Conservation (phyloP, 2,329 filamentous ascomycete species). For the Helotiales sp. region DNA sequence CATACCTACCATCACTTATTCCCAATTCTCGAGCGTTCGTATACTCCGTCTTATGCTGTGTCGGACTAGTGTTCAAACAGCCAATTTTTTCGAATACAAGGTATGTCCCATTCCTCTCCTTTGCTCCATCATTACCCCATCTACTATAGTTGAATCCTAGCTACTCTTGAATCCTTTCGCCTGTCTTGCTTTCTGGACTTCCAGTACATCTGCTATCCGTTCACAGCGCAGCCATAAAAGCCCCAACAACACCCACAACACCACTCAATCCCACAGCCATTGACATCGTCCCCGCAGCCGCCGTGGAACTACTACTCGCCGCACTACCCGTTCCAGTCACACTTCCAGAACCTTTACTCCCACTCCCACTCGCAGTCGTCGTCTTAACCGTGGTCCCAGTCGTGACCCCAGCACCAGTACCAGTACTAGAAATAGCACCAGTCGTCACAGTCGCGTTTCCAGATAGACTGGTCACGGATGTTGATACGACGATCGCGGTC, state of each 20-base stretch:
- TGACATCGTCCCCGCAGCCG: conserved; percentile 3
- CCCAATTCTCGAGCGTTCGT: no score
- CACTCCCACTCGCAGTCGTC: background rate
- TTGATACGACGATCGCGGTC: background rate
- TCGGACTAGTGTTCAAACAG: background rate
- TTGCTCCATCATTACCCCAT: background rate
- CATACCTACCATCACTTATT: no score
- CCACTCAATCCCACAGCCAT: conserved; percentile 16
- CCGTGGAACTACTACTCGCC: background rate
- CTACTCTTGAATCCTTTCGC: background rate
- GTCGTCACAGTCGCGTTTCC: background rate
- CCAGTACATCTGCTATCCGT: background rate
- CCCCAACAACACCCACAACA: conserved; percentile 13
- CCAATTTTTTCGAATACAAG: background rate
- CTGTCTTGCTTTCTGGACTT: background rate
- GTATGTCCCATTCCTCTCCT: background rate
- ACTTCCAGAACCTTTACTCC: background rate
- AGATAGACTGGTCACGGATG: no score
- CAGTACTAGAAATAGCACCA: background rate
- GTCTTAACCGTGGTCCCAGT: background rate
- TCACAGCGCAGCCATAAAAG: conserved; percentile 21
- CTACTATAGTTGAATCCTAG: background rate
- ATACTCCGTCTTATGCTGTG: no score
- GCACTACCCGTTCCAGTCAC: background rate
- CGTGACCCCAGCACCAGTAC: conserved; percentile 13